Conservation (phyloP, 768 basidiomycete species). For the Pleurotus tuber-regium region DNA sequence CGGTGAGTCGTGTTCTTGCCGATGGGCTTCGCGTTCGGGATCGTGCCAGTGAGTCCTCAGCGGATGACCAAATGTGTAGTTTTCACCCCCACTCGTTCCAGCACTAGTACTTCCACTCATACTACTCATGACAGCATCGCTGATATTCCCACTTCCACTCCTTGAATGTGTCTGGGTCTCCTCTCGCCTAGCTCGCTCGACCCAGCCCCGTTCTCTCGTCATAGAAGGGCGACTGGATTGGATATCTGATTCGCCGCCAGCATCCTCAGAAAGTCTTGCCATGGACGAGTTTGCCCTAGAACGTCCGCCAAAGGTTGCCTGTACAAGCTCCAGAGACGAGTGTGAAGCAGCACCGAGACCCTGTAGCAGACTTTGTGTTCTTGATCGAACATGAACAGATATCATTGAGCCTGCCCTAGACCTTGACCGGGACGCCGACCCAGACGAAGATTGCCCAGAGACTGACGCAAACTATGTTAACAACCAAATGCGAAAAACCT, state of each 20-base stretch:
- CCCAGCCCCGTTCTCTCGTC: slow-evolving; percentile 14
- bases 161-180: slow-evolving; percentile 19
- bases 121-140: slow-evolving; percentile 19
- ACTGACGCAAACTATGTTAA: not conserved
- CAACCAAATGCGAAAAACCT: too few relatives aligned
- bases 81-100: slow-evolving; percentile 30
- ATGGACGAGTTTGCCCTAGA: slow-evolving; percentile 67
- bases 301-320: slow-evolving; percentile 33
- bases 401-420: slow-evolving; percentile 44
- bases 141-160: slow-evolving; percentile 18
- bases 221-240: slow-evolving; percentile 27
- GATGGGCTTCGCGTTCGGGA: slow-evolving; percentile 22
- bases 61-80: slow-evolving; percentile 73
- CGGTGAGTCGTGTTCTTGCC: slow-evolving; percentile 9
- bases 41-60: slow-evolving; percentile 38
- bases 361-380: slow-evolving; percentile 67
- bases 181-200: not conserved
- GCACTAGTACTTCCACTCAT: slow-evolving; percentile 14
- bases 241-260: slow-evolving; percentile 14
- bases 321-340: slow-evolving; percentile 58
- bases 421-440: slow-evolving; percentile 39
- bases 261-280: slow-evolving; percentile 62
- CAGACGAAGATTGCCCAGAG: slow-evolving; percentile 29
- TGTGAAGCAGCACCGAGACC: slow-evolving; percentile 58
- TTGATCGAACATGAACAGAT: slow-evolving; percentile 49